A percentile compares a stretch with the other conserved stretches of the same genome.
phyloP scores from a whole-genome alignment of 1,284 basidiomycete species.

The Earliella scabrosa region DNA sequence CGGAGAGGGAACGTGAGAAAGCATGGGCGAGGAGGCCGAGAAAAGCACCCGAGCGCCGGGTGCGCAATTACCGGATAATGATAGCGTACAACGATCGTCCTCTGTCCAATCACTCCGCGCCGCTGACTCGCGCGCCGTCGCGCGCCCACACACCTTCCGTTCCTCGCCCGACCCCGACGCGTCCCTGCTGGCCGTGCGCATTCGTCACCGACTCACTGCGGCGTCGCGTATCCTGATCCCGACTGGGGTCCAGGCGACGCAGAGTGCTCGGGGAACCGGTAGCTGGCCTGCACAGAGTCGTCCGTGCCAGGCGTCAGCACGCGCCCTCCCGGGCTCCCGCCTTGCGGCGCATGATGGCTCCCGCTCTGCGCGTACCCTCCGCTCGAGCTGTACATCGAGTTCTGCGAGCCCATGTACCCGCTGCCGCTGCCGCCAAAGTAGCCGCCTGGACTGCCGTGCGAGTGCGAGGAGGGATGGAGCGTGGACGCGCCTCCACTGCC shows the following conservation, averaged over 20 bases:
- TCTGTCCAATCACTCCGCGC: constrained; percentile 19
- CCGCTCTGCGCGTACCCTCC: constrained; percentile 27
- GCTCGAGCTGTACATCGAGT: constrained; percentile 24
- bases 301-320: constrained; percentile 31
- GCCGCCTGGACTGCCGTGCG: constrained; percentile 21
- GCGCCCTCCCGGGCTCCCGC: constrained; percentile 27
- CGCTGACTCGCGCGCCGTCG: background rate
- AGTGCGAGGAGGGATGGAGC: constrained; percentile 27
- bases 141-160: background rate
- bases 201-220: constrained; percentile 21
- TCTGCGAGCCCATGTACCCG: constrained; percentile 27
- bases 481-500: constrained; percentile 22
- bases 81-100: constrained; percentile 21
- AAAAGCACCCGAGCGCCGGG: constrained; percentile 2
- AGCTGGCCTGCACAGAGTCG: constrained; percentile 29
- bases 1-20: constrained; percentile 5
- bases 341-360: constrained; percentile 26
- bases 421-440: constrained; percentile 30
- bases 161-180: background rate
- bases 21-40: constrained; percentile 2
- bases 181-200: background rate
- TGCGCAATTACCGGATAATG: constrained; percentile 15
- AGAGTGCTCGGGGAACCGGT: constrained; percentile 35
- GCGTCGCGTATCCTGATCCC: constrained; percentile 40
- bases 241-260: constrained; percentile 36